Evolutionary conservation across 257 asterid genomes (phyloP).

Genomic region (Avicennia marina): DNA sequence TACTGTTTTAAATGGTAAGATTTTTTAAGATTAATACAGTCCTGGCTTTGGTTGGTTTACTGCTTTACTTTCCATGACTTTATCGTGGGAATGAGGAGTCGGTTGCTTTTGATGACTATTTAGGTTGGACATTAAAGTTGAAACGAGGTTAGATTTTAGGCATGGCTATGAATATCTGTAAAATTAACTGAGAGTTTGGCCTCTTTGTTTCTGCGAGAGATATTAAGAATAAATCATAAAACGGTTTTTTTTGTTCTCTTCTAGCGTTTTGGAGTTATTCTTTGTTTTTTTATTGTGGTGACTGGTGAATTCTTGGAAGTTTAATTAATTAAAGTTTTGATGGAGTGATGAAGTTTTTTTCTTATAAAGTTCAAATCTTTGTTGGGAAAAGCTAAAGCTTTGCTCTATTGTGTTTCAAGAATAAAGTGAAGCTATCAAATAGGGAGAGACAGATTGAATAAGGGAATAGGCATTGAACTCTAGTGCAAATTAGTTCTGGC

Average conservation of each 20-base stretch:
- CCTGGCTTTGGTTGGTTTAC: no score
- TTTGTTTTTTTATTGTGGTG: background rate
- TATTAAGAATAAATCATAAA: background rate
- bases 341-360: background rate
- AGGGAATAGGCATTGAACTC: background rate
- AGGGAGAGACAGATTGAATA: background rate
- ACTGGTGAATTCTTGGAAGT: background rate
- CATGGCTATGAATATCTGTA: background rate
- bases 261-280: background rate
- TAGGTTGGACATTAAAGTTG: background rate
- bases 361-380: constrained; percentile 10
- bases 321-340: background rate
- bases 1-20: constrained; percentile 12
- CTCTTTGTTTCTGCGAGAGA: background rate
- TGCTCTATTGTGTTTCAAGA: background rate
- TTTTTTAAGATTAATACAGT: no score
- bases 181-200: background rate
- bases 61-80: background rate
- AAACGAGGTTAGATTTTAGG: background rate
- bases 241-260: background rate
- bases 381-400: background rate
- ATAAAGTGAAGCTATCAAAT: background rate
- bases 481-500: background rate
- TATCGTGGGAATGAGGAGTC: background rate
- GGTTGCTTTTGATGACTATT: background rate